Conservation (phyloP, 148 eudicot genomes). For the Camellia japonica region DNA sequence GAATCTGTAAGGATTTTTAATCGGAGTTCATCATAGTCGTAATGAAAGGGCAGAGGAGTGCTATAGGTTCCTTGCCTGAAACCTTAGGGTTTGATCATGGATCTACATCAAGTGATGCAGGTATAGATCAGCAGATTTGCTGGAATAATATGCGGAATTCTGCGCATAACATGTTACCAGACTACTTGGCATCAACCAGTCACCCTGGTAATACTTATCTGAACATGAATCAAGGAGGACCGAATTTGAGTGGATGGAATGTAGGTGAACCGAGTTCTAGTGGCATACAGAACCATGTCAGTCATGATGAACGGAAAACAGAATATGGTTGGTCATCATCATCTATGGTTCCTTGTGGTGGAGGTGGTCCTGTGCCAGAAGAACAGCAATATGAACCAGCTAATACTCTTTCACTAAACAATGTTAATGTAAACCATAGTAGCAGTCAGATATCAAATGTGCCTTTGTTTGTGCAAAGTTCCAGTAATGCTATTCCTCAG, state of each 20-base stretch:
- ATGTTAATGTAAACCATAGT: constrained; percentile 39
- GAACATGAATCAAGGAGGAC: constrained; percentile 25
- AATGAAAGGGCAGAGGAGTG: constrained; percentile 94
- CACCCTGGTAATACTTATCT: constrained; percentile 31
- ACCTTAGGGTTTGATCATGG: constrained; percentile 64
- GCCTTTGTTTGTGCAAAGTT: constrained; percentile 34
- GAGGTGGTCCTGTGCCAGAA: constrained; percentile 33
- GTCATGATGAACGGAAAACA: constrained; percentile 24
- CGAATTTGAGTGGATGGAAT: constrained; percentile 36
- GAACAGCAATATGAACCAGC: constrained; percentile 37
- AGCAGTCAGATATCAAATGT: constrained; percentile 28
- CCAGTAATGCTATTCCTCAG: constrained; percentile 37
- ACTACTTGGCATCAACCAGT: constrained; percentile 35
- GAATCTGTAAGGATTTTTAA: constrained; percentile 5
- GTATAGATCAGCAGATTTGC: constrained; percentile 55
- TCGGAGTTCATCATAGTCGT: constrained; percentile 22
- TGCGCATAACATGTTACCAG: constrained; percentile 47
- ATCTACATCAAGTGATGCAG: constrained; percentile 53
- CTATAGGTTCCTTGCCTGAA: constrained; percentile 75
- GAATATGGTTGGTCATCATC: constrained; percentile 23
- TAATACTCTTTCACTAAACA: constrained; percentile 32
- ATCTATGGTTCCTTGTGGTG: constrained; percentile 14
- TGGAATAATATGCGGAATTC: constrained; percentile 65
- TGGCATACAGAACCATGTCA: constrained; percentile 12
- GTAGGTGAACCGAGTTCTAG: constrained; percentile 42